Percentiles rank a stretch among this genome's conserved stretches.
phyloP scores from a whole-genome alignment of 2,329 filamentous ascomycete genomes.

The Apiospora sp. region DNA sequence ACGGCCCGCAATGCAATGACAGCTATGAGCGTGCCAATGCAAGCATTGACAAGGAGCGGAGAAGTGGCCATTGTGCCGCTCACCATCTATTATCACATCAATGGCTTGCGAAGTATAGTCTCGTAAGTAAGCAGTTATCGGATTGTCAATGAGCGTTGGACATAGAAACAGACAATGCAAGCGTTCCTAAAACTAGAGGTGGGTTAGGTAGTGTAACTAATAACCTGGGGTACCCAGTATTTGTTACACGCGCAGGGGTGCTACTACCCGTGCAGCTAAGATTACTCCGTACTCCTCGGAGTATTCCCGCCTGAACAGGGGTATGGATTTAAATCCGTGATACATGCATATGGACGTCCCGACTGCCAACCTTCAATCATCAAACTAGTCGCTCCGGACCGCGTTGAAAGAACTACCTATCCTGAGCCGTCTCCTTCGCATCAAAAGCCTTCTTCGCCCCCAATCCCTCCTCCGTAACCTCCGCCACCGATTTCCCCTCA shows the following conservation, averaged over 20 bases:
- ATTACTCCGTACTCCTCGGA: too few species aligned
- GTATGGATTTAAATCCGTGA: too few species aligned
- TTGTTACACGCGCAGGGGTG: too few species aligned
- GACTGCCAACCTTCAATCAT: not conserved
- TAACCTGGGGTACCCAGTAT: not conserved
- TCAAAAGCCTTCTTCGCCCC: not conserved
- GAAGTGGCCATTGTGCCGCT: slow-evolving; percentile 30
- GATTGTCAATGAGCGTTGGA: not conserved
- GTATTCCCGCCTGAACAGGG: too few species aligned
- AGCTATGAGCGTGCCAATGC: slow-evolving; percentile 34
- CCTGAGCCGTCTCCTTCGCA: not conserved
- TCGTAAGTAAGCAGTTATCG: not conserved
- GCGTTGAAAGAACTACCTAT: not conserved
- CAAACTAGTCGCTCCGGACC: not conserved
- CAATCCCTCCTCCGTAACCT: not conserved
- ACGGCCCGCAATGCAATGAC: slow-evolving; percentile 28
- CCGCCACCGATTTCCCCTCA: not conserved
- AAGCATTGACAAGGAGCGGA: slow-evolving; percentile 32
- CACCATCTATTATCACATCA: not conserved
- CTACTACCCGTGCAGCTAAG: too few species aligned
- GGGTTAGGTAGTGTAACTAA: not conserved
- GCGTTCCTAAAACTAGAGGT: not conserved
- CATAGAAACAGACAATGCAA: not conserved
- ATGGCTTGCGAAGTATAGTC: not conserved
- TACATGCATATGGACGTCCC: too few species aligned